phyloP scores from a whole-genome alignment of 2,329 filamentous ascomycete species.

The Venturia nashicola region DNA sequence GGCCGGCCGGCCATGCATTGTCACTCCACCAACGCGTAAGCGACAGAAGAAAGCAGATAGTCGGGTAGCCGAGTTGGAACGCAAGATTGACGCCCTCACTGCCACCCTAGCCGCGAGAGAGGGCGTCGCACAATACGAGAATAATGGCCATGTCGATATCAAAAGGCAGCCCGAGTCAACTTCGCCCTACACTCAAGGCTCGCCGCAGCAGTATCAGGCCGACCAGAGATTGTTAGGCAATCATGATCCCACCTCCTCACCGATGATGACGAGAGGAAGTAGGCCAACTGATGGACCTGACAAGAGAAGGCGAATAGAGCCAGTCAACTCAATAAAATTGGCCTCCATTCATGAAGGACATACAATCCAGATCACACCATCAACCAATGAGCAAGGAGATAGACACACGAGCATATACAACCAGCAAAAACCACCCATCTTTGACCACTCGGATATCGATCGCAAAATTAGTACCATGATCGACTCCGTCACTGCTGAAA shows the following conservation, averaged over 20 bases:
- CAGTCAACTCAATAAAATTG: background rate
- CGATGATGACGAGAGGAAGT: background rate
- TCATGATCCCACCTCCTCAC: background rate
- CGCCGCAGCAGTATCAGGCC: constrained; percentile 4
- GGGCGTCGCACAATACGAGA: background rate
- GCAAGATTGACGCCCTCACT: constrained; percentile 81
- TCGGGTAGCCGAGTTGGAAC: constrained; percentile 79
- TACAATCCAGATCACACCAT: constrained; percentile 3
- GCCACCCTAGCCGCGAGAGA: constrained; percentile 46
- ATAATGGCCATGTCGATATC: background rate
- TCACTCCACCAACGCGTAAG: constrained; percentile 65
- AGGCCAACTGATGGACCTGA: constrained; percentile 6
- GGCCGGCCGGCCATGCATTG: constrained; percentile 62
- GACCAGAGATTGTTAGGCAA: constrained; percentile 6
- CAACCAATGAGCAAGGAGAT: constrained; percentile 10
- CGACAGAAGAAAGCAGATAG: constrained; percentile 87
- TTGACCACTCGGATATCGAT: constrained; percentile 26
- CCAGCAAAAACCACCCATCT: constrained; percentile 3
- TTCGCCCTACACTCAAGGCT: constrained; percentile 5
- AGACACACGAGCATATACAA: constrained; percentile 12
- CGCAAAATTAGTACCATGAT: constrained; percentile 35
- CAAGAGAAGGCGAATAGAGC: constrained; percentile 3
- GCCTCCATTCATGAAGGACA: constrained; percentile 1
- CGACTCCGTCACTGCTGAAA: constrained; percentile 36
- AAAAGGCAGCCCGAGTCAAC: background rate